Conservation (phyloP, 2,329 filamentous ascomycete genomes). For the Aspergillus udagawae region DNA sequence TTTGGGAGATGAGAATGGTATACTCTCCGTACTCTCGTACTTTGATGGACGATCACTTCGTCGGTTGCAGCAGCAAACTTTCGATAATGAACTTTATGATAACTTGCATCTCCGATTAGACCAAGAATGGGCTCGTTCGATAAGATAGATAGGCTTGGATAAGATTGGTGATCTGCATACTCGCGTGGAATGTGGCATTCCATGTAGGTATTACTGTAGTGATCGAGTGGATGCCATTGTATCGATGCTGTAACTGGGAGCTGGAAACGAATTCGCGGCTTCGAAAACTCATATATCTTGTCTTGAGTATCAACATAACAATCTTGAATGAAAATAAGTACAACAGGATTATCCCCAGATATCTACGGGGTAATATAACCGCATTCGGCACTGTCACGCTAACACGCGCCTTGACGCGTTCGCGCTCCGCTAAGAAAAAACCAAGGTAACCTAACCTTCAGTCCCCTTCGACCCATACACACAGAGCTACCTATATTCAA, state of each 20-base stretch:
- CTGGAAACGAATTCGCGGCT: background rate
- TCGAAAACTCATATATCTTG: background rate
- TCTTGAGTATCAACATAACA: background rate
- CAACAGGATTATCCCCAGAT: background rate
- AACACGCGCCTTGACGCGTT: constrained; percentile 15
- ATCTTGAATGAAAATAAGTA: background rate
- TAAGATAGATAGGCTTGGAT: background rate
- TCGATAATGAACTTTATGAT: background rate
- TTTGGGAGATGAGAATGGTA: background rate
- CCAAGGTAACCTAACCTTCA: background rate
- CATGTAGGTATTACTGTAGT: constrained; percentile 11
- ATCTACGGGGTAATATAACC: constrained; percentile 11
- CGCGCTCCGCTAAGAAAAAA: constrained; percentile 16
- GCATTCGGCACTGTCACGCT: constrained; percentile 10
- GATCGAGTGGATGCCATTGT: constrained; percentile 3
- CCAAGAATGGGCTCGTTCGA: background rate
- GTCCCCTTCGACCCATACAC: constrained; percentile 1
- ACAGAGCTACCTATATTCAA: constrained; percentile 5
- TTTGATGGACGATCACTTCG: background rate
- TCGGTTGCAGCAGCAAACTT: background rate
- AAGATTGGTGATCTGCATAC: background rate
- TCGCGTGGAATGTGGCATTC: constrained; percentile 11
- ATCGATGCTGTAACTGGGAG: background rate
- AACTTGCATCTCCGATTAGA: background rate
- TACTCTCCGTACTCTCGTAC: background rate